Base-by-base conservation (phyloP, 768 basidiomycete genomes). In the Tylopilus felleus region DNA sequence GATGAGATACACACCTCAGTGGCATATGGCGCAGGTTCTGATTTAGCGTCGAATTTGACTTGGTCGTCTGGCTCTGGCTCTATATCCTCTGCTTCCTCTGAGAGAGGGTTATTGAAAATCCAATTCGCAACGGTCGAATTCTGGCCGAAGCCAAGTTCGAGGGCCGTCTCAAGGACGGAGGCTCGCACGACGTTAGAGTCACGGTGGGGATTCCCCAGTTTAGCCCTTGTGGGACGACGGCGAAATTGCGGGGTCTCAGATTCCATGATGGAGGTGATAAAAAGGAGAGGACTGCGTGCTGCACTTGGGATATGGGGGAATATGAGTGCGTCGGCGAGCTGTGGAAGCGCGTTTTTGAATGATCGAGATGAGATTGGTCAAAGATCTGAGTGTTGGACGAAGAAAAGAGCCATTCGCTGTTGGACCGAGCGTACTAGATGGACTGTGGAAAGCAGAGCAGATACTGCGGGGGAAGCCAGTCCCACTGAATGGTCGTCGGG, bases 161-260 rank as follows among this genome's bases (percentile, higher is more conserved):
- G 75, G 8, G 87, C 88, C 8, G 77, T 84, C 62, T 90, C 86
- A 38, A 89, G 79, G 22, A 90, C 86, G 16, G 86, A 88, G 1
- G 88, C 86, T 16, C 88, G 79, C 19, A 89, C 73, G 14, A 78
- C 66, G 67, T 75, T 80, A 1, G 85, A 85, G 62, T 83, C 75
- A 38, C 84, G 80, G 21, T 56, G 56, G 1, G 47, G 4, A 27
- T 40, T 44, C 1, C n/a, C 21, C 10, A 19, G 38, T 38, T 67
- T 69, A 1, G 45, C 46, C 52, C 57, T 63, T 9, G 71, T 60
- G 29, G 65, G 71, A 16, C 71, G 67, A 57, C 65, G 70, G 35
- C 60, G 70, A 25, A 57, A 45, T 35, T 62, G 66, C 7, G 21
- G 53, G 25, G 46, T 55, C 45, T 60, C 52, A n/a, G 55, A 56